Evolutionary conservation across 345 rosid genomes (phyloP).

Genomic region (Eucalyptus tenuipes): DNA sequence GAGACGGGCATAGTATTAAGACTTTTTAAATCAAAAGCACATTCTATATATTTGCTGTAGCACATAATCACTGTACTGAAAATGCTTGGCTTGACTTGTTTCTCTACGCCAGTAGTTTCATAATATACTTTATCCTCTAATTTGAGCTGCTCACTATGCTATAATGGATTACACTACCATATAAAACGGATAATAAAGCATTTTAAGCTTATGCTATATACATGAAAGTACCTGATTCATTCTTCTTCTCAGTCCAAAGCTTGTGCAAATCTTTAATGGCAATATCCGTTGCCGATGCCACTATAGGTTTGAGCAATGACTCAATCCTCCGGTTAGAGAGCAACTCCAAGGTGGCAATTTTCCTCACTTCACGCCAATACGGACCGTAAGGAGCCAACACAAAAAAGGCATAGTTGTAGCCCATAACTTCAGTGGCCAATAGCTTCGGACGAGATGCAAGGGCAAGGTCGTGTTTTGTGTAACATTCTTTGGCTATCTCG

Average conservation of each 20-base stretch:
- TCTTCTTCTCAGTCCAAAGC: not conserved
- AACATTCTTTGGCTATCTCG: conserved; percentile 11
- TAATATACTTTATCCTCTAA: not conserved
- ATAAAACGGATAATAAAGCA: not conserved
- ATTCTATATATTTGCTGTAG: not conserved
- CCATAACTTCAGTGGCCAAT: conserved; percentile 1
- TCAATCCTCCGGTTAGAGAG: conserved; percentile 4
- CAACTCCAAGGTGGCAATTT: conserved; percentile 4
- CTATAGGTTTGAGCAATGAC: not conserved
- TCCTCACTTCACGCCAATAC: conserved; percentile 23
- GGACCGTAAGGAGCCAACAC: conserved; percentile 2
- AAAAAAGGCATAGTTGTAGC: conserved; percentile 8
- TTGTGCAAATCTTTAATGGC: not conserved
- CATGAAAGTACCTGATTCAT: not conserved
- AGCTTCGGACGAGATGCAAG: conserved; percentile 13
- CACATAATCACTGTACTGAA: not conserved
- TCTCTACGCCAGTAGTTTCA: not conserved
- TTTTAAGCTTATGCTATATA: not conserved
- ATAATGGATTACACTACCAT: not conserved
- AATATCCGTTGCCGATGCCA: not conserved
- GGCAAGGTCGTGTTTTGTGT: conserved; percentile 9
- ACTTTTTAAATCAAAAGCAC: not conserved
- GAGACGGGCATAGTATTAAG: not conserved
- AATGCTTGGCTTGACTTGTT: not conserved
- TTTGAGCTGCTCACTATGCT: not conserved